Evolutionary conservation across 768 basidiomycete genomes (phyloP), one percentile per base, ranked within the genome.

Genomic region (Kwoniella bestiolae): DNA sequence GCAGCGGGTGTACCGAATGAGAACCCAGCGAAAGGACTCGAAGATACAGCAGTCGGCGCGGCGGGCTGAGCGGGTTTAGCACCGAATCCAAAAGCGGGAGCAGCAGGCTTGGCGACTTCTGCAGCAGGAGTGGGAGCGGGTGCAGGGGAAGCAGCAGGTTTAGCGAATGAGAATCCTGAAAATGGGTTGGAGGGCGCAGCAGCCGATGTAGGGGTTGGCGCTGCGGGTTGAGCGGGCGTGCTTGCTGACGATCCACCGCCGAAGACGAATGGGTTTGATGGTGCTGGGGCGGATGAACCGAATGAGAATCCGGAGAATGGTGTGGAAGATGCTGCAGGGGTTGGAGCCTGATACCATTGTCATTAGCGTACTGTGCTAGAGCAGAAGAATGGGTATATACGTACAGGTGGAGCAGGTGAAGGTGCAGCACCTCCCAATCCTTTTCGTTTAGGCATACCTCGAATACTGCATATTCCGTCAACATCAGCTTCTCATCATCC

Each of bases 391-490:
- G n/a, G n/a, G n/a, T n/a, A n/a, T n/a, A n/a, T n/a, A 28, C 44
- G 31, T 18, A 56, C 57, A 51, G 62, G 21, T n/a, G 55, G 26
- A 31, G 58, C n/a, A 25, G 58, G 45, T 18, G 49, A 26, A 5
- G 34, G 59, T 26, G 35, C 56, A 25, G 56, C 29, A 50, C 66
- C 32, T 25, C 57, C 66, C 1, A 69, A 28, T 31, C 70, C 69
- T 59, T 70, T 68, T 34, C 79, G 70, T 65, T 80, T 78, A n/a
- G 79, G 79, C 66, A 80, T 58, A 23, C 75, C 75, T 66, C 77
- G 65, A 34, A 80, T 76, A 3, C 63, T 65, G 32, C 44, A 9
- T 6, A 23, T 72, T 57, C 6, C 1, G 5, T 23, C 9, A 34
- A 8, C 5, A 60, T 74, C 59, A 66, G 64, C 61, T 21, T 57